Percentiles rank a stretch among this genome's conserved stretches.
These are phyloP conservation scores for Gossypium stocksii DNA, from an alignment of 345 rosid genomes.

Conservation along the genomic window DNA sequence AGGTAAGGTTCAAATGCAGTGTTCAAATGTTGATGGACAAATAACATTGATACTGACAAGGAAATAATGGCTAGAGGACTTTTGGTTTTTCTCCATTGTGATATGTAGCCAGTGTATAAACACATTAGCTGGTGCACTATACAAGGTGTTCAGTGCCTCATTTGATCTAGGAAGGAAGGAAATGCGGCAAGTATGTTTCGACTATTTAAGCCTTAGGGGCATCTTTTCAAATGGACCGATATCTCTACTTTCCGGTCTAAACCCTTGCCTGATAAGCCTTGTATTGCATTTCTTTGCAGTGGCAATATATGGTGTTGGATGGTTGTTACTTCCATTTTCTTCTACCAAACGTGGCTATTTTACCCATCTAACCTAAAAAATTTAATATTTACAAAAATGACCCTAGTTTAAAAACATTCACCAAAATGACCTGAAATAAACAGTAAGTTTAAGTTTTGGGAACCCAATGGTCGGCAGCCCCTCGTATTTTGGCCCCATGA, in stretches of 20 bases:
- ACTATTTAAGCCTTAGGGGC: constrained; percentile 36
- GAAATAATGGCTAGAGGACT: too few relatives aligned
- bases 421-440: too few relatives aligned
- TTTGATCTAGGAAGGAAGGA: constrained; percentile 27
- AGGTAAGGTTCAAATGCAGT: constrained; percentile 22
- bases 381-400: too few relatives aligned
- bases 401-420: too few relatives aligned
- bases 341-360: neutral
- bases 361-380: too few relatives aligned
- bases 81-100: neutral
- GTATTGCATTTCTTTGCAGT: constrained; percentile 35
- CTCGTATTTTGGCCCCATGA: too few relatives aligned
- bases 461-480: too few relatives aligned
- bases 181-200: constrained; percentile 36
- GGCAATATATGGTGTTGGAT: constrained; percentile 27
- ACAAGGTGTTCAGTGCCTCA: constrained; percentile 30
- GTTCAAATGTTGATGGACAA: neutral
- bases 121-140: constrained; percentile 31
- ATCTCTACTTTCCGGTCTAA: constrained; percentile 35
- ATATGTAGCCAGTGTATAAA: constrained; percentile 35
- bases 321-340: constrained; percentile 32
- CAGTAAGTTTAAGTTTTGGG: too few relatives aligned
- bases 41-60: neutral
- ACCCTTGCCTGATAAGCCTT: constrained; percentile 31
- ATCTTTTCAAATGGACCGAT: constrained; percentile 31